A percentile compares a stretch with the other conserved stretches of the same genome.
Evolutionary conservation across 2,329 filamentous ascomycete genomes (phyloP).

Genomic region (Truncatella angustata): DNA sequence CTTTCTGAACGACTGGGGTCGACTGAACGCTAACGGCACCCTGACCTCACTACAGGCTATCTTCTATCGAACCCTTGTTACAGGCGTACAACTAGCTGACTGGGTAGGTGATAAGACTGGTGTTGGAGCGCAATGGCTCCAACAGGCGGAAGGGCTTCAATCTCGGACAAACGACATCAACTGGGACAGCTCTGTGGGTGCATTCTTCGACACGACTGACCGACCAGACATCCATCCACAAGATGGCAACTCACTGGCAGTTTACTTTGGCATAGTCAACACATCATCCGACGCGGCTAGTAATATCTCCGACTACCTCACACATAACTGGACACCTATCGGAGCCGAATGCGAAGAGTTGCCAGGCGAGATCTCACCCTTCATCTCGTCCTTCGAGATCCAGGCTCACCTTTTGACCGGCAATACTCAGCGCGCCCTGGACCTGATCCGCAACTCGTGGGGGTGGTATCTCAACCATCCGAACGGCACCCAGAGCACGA

Average conservation of each 20-base stretch:
- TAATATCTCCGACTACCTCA: constrained; percentile 42
- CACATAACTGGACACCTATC: constrained; percentile 53
- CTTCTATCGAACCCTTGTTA: constrained; percentile 52
- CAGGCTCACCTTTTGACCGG: constrained; percentile 52
- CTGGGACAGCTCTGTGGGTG: constrained; percentile 45
- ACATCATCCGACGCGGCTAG: constrained; percentile 29
- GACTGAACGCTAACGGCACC: constrained; percentile 20
- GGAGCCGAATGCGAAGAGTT: constrained; percentile 56
- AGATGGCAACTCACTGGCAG: constrained; percentile 57
- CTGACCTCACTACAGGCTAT: constrained; percentile 25
- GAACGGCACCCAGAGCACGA: constrained; percentile 56
- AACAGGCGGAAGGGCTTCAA: constrained; percentile 38
- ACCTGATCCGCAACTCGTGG: constrained; percentile 56
- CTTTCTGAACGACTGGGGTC: constrained; percentile 25
- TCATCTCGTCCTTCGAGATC: constrained; percentile 58
- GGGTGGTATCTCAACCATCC: constrained; percentile 59
- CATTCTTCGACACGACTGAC: constrained; percentile 42
- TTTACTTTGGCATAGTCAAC: constrained; percentile 45
- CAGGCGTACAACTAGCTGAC: constrained; percentile 48
- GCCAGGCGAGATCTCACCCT: constrained; percentile 55
- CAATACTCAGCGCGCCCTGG: constrained; percentile 48
- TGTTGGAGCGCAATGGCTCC: constrained; percentile 38
- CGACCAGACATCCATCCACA: constrained; percentile 53
- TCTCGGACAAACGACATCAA: constrained; percentile 43
- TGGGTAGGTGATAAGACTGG: constrained; percentile 41